Evolutionary conservation across 768 basidiomycete species (phyloP), one percentile per base, ranked within the genome.

Genomic region (Scleroderma citrinum): DNA sequence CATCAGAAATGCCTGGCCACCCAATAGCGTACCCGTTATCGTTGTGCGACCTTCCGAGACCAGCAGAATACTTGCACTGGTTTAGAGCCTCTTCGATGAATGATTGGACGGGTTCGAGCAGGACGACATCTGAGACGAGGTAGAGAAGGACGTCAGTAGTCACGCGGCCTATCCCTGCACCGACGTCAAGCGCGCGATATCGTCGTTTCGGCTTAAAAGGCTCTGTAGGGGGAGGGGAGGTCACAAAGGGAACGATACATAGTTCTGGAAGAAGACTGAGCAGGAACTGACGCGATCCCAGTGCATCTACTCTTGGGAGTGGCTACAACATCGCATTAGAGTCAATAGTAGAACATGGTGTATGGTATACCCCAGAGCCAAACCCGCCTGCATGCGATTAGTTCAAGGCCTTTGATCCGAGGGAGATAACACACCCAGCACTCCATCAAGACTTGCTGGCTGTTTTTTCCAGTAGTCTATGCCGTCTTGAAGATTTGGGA

Each of bases 81-180:
- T 56, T 57, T n/a, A 80, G 68, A 0, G 88, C 94, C 56, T 88
- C 81, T 34, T 76, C 71, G 24, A 95, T 76, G 64, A 97, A 92
- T 26, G 77, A 61, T 13, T 75, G 76, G 2, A 92, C 90, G 4
- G 95, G 96, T 65, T 98, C 95, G 49, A 95, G 76, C 47, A 95
- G 79, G 38, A 92, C 83, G 42, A 97, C 91, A 56, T 92, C 86
- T 20, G 83, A 77, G 53, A 93, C 78, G 46, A 97, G 83, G 58
- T 85, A 87, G n/a, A 97, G 78, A 30, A 99, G 81, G 12, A 93
- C 90, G 56, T 88, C 82, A 2, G 81, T 74, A 0, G 93, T 95
- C 23, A 96, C 92, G 46, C 95, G 83, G 11, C 95, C 95, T 42
- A 99, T 85, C 11, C 95, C 95, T 6, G 93, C 93, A 14, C 88